Percentiles rank a stretch among this genome's conserved stretches.
Evolutionary conservation across 2,329 filamentous ascomycete species (phyloP).

Genomic region (Ascosphaera acerosa): DNA sequence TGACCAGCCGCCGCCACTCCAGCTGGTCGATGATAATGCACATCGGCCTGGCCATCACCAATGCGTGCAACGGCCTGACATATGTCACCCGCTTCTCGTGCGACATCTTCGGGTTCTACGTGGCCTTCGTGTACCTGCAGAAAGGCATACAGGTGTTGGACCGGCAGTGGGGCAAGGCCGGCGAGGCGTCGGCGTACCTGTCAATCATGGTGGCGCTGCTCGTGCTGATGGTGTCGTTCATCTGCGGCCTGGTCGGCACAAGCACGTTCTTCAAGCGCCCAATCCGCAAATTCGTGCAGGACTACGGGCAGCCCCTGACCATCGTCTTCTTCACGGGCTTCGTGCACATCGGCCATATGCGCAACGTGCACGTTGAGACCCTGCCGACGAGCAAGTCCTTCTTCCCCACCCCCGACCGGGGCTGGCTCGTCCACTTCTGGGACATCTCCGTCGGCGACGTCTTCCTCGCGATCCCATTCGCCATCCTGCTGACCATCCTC

Average conservation of each 20-base stretch:
- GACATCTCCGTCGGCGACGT: slow-evolving; percentile 44
- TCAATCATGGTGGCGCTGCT: slow-evolving; percentile 52
- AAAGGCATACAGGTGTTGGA: slow-evolving; percentile 73
- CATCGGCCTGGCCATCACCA: slow-evolving; percentile 59
- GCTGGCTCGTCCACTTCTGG: slow-evolving; percentile 67
- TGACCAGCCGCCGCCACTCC: background rate
- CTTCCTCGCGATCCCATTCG: slow-evolving; percentile 72
- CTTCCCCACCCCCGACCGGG: slow-evolving; percentile 44
- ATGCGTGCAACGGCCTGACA: slow-evolving; percentile 66
- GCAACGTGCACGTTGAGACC: slow-evolving; percentile 38
- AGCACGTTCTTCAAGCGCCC: slow-evolving; percentile 50
- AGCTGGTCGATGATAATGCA: slow-evolving; percentile 69
- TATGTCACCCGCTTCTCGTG: slow-evolving; percentile 83
- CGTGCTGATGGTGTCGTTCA: slow-evolving; percentile 51
- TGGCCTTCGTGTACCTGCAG: slow-evolving; percentile 75
- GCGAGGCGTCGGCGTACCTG: slow-evolving; percentile 43
- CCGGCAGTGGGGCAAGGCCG: slow-evolving; percentile 37
- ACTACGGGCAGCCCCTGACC: slow-evolving; percentile 66
- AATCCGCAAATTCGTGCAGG: slow-evolving; percentile 59
- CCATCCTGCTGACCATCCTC: slow-evolving; percentile 52
- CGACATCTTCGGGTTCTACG: slow-evolving; percentile 86
- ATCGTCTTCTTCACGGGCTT: slow-evolving; percentile 79
- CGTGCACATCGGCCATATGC: slow-evolving; percentile 65
- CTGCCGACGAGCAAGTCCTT: slow-evolving; percentile 58
- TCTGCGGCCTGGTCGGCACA: slow-evolving; percentile 44